Conservation (phyloP, 148 eudicot species). For the Camellia lanceoleosa region DNA sequence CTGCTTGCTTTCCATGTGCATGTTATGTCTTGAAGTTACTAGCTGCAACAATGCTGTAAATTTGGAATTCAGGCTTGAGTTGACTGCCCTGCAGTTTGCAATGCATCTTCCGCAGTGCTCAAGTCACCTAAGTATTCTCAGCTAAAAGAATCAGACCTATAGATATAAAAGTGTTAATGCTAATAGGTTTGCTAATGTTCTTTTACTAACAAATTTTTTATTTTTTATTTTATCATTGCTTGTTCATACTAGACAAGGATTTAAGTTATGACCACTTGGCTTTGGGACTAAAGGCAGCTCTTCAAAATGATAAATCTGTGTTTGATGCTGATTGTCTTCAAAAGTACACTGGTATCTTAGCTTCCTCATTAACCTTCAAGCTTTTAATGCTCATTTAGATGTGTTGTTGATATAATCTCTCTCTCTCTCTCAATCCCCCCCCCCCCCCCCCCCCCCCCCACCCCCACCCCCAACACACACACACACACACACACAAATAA, state of each 20-base stretch:
- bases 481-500: no score
- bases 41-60: not conserved
- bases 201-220: not conserved
- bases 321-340: conserved; percentile 61
- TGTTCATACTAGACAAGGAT: conserved; percentile 52
- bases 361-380: not conserved
- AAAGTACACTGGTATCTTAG: conserved; percentile 12
- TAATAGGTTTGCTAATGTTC: not conserved
- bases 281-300: conserved; percentile 64
- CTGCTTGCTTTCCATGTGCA: no score
- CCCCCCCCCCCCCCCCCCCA: no score
- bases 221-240: not conserved
- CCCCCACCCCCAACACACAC: no score
- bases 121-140: no score
- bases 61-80: not conserved
- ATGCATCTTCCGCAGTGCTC: no score
- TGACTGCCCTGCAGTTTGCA: not conserved
- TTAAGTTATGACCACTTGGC: conserved; percentile 75
- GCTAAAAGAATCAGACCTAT: not conserved
- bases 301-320: conserved; percentile 69
- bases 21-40: not conserved
- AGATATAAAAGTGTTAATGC: not conserved
- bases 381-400: conserved; percentile 9
- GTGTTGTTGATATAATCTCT: not conserved
- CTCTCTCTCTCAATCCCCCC: no score